Percentiles rank a stretch among this genome's conserved stretches.
Conservation (phyloP, 2,329 filamentous ascomycete species). For the Nigrospora sphaerica region DNA sequence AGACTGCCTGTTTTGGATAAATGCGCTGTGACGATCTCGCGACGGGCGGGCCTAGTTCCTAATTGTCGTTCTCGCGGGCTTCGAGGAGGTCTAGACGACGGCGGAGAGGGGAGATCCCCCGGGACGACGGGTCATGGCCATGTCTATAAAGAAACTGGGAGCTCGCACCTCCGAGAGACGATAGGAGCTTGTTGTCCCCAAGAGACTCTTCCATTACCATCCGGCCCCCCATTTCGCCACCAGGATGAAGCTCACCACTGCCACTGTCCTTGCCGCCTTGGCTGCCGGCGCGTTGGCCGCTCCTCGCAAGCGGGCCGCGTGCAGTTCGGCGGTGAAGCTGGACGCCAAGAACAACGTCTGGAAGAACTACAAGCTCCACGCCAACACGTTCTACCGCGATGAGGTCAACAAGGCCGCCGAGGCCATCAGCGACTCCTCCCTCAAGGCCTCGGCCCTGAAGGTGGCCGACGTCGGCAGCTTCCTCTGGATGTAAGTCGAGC, state of each 20-base stretch:
- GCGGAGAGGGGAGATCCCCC: neutral
- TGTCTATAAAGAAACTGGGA: no score
- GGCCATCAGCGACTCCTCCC: constrained; percentile 30
- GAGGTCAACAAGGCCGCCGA: constrained; percentile 20
- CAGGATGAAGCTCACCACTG: constrained; percentile 21
- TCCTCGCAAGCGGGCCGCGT: constrained; percentile 10
- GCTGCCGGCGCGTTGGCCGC: constrained; percentile 20
- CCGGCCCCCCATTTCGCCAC: no score
- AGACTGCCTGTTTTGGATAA: constrained; percentile 18
- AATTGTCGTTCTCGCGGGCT: constrained; percentile 14
- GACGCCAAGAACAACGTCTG: constrained; percentile 23
- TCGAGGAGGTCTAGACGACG: constrained; percentile 1
- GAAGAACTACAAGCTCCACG: constrained; percentile 21
- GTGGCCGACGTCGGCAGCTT: constrained; percentile 48
- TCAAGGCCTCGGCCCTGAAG: constrained; percentile 46
- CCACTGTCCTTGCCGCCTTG: constrained; percentile 15
- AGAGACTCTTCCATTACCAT: no score
- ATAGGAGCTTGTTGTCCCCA: no score
- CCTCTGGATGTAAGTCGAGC: constrained; percentile 40
- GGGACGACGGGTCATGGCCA: no score
- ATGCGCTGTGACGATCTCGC: constrained; percentile 19
- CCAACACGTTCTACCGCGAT: constrained; percentile 22
- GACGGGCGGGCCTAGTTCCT: constrained; percentile 23
- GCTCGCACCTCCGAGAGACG: no score
- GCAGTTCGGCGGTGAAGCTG: constrained; percentile 18